Conservation (phyloP, 768 basidiomycete genomes). For the Leucocoprinus birnbaumii region DNA sequence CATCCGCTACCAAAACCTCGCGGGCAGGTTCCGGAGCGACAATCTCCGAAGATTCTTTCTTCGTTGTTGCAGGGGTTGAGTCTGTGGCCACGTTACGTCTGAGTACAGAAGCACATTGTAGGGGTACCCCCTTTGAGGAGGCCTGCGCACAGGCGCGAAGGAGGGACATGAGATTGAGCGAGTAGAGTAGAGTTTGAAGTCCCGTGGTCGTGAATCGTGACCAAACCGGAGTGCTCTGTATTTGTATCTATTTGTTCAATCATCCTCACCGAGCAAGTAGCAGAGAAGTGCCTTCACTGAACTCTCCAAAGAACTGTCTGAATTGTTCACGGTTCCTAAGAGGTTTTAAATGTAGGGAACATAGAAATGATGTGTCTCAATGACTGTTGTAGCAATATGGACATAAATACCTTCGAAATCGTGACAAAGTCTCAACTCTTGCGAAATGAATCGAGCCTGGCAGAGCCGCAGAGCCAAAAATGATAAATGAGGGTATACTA, state of each 20-base stretch:
- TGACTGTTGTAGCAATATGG: too few species aligned
- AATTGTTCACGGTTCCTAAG: too few species aligned
- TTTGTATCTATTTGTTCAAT: conserved; percentile 10
- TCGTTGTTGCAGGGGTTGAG: conserved; percentile 17
- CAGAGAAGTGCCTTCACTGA: too few species aligned
- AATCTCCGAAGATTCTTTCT: conserved; percentile 28
- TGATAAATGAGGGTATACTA: background rate
- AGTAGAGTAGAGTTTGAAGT: background rate
- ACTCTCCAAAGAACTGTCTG: too few species aligned
- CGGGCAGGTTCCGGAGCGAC: conserved; percentile 38
- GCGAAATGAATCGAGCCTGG: too few species aligned
- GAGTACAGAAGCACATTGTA: conserved; percentile 17
- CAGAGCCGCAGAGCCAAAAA: background rate
- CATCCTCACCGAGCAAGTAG: background rate
- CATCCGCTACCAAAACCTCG: conserved; percentile 75
- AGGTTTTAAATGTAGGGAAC: too few species aligned
- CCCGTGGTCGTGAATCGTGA: background rate
- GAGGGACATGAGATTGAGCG: conserved; percentile 58
- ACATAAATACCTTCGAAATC: too few species aligned
- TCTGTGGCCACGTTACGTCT: conserved; percentile 30
- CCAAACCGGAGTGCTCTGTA: conserved; percentile 13
- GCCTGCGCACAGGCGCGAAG: conserved; percentile 42
- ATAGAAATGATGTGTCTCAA: too few species aligned
- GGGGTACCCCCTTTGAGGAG: conserved; percentile 21
- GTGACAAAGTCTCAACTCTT: too few species aligned